Evolutionary conservation across 2,329 filamentous ascomycete species (phyloP), one percentile per base, ranked within the genome.

Genomic region (Colletotrichum chrysophilum): DNA sequence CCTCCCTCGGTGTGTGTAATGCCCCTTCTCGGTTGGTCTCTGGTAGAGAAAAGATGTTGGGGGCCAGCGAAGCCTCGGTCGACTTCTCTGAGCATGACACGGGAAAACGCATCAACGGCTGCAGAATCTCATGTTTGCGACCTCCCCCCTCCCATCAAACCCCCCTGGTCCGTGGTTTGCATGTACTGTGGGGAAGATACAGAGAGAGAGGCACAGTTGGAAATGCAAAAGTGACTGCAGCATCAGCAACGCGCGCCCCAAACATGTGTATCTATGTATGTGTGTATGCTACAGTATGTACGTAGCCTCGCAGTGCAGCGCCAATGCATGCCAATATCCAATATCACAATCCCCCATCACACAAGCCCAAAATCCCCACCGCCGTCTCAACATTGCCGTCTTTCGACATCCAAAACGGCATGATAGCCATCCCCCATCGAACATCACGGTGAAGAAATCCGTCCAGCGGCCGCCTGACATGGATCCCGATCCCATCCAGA

Each of bases 301-400:
- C 24, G 52, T 1, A 36, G 66, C 55, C 65, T 36, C 30, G 16
- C n/a, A 48, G 61, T 61, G 66, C 66, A 34, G 66, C 66, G 66
- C 66, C 66, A 61, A 70, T 70, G 66, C 66, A 70, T 70, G 56
- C 66, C 66, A 62, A 70, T 70, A 16, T 38, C 26, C 66, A 70
- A 70, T 34, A 61, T 70, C 55, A 70, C 66, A 70, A 70, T 32
- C 66, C 4, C 65, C 62, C 62, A 38, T 48, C 26, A 24, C 65
- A 66, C 52, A 24, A 60, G n/a, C 14, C 48, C 18, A 26, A 26
- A 21, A 56, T 26, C 24, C 24, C 24, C 52, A 56, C 52, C 52
- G 52, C 24, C 64, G 38, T 28, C 30, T 21, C 21, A 32, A 60
- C 21, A 48, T 26, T 60, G 24, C 56, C 66, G 34, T 69, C 34